Base-by-base conservation (phyloP, 1,139 yeast genomes). In the Sugiyamaella castrensis region DNA sequence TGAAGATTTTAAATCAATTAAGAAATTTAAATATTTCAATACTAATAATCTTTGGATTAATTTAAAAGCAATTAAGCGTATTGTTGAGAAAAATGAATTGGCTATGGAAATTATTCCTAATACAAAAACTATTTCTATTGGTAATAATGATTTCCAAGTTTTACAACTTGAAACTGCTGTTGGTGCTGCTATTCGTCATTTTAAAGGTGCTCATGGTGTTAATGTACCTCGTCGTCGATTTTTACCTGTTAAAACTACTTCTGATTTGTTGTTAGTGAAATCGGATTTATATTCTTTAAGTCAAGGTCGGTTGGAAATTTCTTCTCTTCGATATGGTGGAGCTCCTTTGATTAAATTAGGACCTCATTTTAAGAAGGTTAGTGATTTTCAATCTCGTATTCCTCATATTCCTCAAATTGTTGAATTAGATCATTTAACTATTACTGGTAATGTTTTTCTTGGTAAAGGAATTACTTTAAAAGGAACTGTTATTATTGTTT, bases 161-260 rank as follows among this genome's bases (percentile, higher is more conserved):
- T 74, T 92, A 65, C 98, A 92, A 75, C 81, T 92, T 66, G 98
- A 92, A 76, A 92, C 98, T 46, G 98, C 98, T 27, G 96, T 89
- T 59, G 98, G 98, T 76, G 98, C 98, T 37, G 98, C 98, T 48
- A 92, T 92, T 68, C 87, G 96, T 72, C 94, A 91, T 72, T 92
- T 94, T 71, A 78, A 84, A 60, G 87, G 88, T 62, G 97, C 98
- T 30, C 97, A 89, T 65, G 98, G 98, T 72, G 95, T 92, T 62
- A 96, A 89, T 63, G 98, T 92, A 32, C 98, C 98, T 70, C 87
- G 98, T 74, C 80, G 96, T 40, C 84, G 98, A 69, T 92, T 92
- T 79, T 80, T 94, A 74, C 98, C 98, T 16, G 98, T 92, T 62
- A 92, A 92, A 76, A 94, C 98, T 24, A 88, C 94, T 70, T 89